Evolutionary conservation across 2,329 filamentous ascomycete species (phyloP), one percentile per base, ranked within the genome.

Genomic region (Epichloe scottii): DNA sequence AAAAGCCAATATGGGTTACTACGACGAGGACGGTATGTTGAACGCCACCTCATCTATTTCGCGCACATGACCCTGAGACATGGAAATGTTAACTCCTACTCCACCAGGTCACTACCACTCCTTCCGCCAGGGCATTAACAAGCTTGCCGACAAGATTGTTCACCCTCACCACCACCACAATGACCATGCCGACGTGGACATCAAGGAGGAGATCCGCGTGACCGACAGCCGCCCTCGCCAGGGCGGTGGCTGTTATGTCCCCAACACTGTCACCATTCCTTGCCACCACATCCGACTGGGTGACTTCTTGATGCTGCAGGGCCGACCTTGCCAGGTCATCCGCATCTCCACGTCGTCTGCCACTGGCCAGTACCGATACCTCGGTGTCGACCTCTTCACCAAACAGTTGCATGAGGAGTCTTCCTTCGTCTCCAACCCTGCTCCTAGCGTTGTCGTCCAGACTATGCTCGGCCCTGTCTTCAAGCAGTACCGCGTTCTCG

Each of bases 401-500:
- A 95, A 95, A 82, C 89, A 97, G 78, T 82, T 98, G 60, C 89
- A 97, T 68, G 93, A 98, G 78, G 93, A 98, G 85, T 95, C 89
- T 52, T 91, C 86, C 64, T 96, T 95, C 76, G 84, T 97, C 76
- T 90, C 88, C 74, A 94, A 95, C 85, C 93, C 93, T 59, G 88
- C 87, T 60, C 91, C 91, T 62, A 95, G 88, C 62, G 93, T 98
- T 55, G 83, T 97, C 58, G 91, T 98, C 65, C 93, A 98, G 85
- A 97, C 91, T 77, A 97, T 98, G 89, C 87, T 95, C 60, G 93
- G 91, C 63, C 93, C 93, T 58, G 84, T 97, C 77, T 96, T 97
- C 89, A 97, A 97, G 89, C 93, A 97, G 81, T 98, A 98, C 85
- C 90, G 93, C 67, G 91, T 98, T 68, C 85, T 98, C 56, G 93